Percentiles rank a stretch among this genome's conserved stretches.
These are phyloP conservation scores for Backusella australiensis DNA, from an alignment of 192 early-diverging fungal genomes.

Conservation along the genomic window DNA sequence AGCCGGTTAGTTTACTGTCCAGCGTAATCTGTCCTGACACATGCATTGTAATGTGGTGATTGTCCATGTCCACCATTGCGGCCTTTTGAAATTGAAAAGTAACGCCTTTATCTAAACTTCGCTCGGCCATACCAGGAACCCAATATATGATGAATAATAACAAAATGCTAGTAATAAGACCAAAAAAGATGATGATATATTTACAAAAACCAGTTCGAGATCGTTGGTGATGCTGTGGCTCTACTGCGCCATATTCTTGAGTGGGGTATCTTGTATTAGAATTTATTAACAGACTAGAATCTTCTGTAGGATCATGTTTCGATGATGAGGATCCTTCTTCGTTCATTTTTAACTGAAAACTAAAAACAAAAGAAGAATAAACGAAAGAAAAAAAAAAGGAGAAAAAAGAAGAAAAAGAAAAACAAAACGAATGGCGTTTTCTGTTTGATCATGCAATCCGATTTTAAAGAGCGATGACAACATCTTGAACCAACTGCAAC, in stretches of 20 bases:
- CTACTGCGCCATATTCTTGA: neutral
- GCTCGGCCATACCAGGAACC: slow-evolving; percentile 4
- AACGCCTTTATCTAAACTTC: slow-evolving; percentile 11
- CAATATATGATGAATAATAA: neutral
- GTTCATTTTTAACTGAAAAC: neutral
- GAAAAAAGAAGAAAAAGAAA: neutral
- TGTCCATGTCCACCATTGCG: slow-evolving; percentile 9
- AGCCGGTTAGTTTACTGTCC: neutral
- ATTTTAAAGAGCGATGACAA: neutral
- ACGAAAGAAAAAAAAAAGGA: neutral
- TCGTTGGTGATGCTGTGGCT: neutral
- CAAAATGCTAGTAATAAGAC: neutral
- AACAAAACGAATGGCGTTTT: neutral
- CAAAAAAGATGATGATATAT: neutral
- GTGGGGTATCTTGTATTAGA: neutral
- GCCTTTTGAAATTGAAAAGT: slow-evolving; percentile 17
- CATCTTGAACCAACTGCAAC: neutral
- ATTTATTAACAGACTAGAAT: neutral
- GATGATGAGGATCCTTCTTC: neutral
- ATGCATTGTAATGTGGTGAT: slow-evolving; percentile 19
- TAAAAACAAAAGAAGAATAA: neutral
- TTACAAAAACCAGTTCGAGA: neutral
- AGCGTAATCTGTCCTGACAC: slow-evolving; percentile 11
- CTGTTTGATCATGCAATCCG: neutral
- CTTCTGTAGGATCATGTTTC: neutral